Evolutionary conservation across 495 filamentous ascomycete genomes (phyloP).

Genomic region (Neurospora discreta): DNA sequence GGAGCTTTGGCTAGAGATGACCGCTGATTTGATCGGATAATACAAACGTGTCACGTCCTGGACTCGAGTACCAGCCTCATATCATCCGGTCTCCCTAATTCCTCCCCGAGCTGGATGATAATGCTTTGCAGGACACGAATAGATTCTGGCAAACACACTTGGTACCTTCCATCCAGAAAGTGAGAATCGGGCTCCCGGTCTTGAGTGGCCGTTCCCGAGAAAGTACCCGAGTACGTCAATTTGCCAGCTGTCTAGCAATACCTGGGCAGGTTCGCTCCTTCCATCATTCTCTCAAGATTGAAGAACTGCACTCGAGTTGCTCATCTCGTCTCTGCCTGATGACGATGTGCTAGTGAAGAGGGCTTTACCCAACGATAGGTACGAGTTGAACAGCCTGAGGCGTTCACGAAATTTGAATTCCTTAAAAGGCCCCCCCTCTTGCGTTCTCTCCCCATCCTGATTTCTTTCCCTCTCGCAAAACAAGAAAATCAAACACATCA

Average conservation of each 20-base stretch:
- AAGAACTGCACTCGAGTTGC: background rate
- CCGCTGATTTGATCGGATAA: background rate
- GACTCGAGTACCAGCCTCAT: background rate
- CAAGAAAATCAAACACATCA: background rate
- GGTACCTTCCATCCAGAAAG: background rate
- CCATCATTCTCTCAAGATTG: background rate
- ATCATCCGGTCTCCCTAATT: background rate
- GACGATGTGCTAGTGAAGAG: background rate
- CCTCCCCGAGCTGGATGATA: background rate
- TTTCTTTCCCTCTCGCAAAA: background rate
- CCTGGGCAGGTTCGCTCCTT: background rate
- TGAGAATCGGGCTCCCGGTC: background rate
- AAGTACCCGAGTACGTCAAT: background rate
- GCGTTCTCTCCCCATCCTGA: background rate
- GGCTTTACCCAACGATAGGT: background rate
- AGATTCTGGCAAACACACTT: background rate
- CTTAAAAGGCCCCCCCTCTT: background rate
- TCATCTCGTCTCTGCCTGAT: background rate
- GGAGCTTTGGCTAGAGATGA: background rate
- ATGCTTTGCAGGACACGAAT: background rate
- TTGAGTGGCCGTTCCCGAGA: background rate
- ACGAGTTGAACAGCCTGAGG: background rate
- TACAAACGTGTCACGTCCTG: background rate
- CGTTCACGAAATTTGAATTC: background rate
- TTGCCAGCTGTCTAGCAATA: background rate